These are phyloP conservation scores for Boletus pseudo-olivaceus DNA, from an alignment of 768 basidiomycete species.

Conservation along the genomic window DNA sequence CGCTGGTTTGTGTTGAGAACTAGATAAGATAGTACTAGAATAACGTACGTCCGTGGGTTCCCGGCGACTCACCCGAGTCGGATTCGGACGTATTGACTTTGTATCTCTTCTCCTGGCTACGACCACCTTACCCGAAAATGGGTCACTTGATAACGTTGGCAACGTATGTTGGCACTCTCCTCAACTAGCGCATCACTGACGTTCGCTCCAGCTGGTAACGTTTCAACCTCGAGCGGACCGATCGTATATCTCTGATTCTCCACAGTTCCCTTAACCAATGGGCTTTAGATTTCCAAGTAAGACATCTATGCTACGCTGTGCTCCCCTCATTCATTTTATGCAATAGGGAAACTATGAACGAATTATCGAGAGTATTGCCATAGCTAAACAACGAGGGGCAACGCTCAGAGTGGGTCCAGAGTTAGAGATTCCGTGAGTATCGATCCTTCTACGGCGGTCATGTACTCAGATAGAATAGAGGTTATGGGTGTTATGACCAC, in stretches of 20 bases:
- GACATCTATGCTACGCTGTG: constrained; percentile 1
- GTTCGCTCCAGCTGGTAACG: constrained; percentile 23
- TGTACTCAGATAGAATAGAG: constrained; percentile 43
- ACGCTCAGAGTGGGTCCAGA: constrained; percentile 94
- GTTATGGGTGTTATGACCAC: constrained; percentile 97
- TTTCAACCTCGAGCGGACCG: neutral
- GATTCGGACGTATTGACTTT: no score
- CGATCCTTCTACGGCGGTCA: neutral
- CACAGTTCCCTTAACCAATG: constrained; percentile 91
- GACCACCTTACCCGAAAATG: constrained; percentile 38
- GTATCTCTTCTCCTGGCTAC: neutral
- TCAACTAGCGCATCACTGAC: neutral
- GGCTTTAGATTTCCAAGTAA: constrained; percentile 91
- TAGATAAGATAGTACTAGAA: constrained; percentile 19
- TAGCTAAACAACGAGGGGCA: constrained; percentile 87
- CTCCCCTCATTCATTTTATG: neutral
- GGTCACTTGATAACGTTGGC: constrained; percentile 86
- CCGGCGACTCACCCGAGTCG: no score
- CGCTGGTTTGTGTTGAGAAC: neutral
- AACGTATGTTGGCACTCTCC: constrained; percentile 51
- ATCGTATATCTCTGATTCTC: constrained; percentile 12
- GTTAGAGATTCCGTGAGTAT: constrained; percentile 83
- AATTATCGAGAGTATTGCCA: constrained; percentile 80
- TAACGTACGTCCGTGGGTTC: neutral
- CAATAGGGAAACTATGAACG: constrained; percentile 87